Percentiles rank a stretch among this genome's conserved stretches.
phyloP scores from a whole-genome alignment of 257 asterid genomes.

The Scutellaria galericulata region DNA sequence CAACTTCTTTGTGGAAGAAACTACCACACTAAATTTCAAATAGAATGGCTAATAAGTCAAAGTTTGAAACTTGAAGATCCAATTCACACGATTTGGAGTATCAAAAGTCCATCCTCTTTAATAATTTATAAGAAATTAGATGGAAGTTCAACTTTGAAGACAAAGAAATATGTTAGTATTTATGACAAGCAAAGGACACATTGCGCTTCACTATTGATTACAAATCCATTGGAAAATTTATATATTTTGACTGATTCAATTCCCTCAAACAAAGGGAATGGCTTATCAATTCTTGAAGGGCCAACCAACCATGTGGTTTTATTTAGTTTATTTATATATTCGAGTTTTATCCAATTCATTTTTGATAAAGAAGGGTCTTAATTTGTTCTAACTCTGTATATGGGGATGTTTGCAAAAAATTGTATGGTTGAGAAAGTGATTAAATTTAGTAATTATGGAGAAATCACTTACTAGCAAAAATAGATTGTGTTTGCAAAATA shows the following conservation, averaged over 20 bases:
- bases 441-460: no score
- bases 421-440: no score
- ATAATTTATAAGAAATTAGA: background rate
- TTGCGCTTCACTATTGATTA: slow-evolving; percentile 5
- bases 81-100: background rate
- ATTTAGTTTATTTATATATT: background rate
- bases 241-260: slow-evolving; percentile 21
- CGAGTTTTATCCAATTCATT: background rate
- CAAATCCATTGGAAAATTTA: slow-evolving; percentile 24
- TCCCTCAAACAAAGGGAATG: background rate
- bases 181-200: slow-evolving; percentile 26
- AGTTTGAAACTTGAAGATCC: background rate
- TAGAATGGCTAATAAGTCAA: background rate
- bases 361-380: no score
- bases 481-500: no score
- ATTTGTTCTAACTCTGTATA: no score
- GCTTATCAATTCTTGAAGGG: slow-evolving; percentile 26
- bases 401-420: no score
- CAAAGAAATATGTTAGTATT: slow-evolving; percentile 2
- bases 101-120: background rate
- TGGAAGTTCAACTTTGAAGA: slow-evolving; percentile 26
- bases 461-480: no score
- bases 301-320: background rate
- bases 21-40: background rate
- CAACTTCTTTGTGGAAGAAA: background rate